Evolutionary conservation across 345 rosid genomes (phyloP), one percentile per base, ranked within the genome.

Genomic region (Arabidopsis suecica): DNA sequence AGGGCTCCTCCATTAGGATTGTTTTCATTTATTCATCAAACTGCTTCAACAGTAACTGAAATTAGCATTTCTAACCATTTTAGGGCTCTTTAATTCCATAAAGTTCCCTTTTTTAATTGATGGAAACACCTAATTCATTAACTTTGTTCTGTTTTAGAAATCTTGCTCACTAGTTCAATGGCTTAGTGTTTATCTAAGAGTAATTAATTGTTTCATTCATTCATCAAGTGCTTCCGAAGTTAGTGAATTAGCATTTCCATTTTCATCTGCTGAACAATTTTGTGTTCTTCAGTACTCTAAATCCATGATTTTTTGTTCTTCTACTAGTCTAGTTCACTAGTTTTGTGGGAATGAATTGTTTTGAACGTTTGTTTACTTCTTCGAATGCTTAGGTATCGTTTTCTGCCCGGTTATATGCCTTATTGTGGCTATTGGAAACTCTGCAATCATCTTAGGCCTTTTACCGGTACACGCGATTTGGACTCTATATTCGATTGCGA

Each of bases 381-480:
- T 23, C 38, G 40, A 73, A 78, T 75, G 45, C 22, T 28, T 90
- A 95, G 99, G 97, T 51, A 74, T 81, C 73, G 37, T 89, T 65
- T 82, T 92, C 71, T 90, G 91, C 79, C 97, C 97, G 12, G 47
- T 87, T 65, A 64, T 84, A 69, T 84, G 97, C 85, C 84, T 95
- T 38, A 83, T 84, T 74, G 55, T 89, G 84, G 60, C 88, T 6
- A 63, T 82, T n/a, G 99, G 96, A 57, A 92, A 89, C 83, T 84
- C 92, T 22, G 84, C 78, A 6, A 81, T 92, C 83, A 80, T 88
- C 70, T 58, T 92, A 81, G 89, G 86, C 30, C 93, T 95, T 65
- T 86, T 86, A 80, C 96, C 91, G 0, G 79, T 75, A 1, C 96
- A 92, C 53, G 62, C 37, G 41, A 51, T 80, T 60, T 89, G 93